A percentile compares a stretch with the other conserved stretches of the same genome.
These are phyloP conservation scores for Picochlorum costavermella DNA, from an alignment of 139 green algal species.

Conservation along the genomic window DNA sequence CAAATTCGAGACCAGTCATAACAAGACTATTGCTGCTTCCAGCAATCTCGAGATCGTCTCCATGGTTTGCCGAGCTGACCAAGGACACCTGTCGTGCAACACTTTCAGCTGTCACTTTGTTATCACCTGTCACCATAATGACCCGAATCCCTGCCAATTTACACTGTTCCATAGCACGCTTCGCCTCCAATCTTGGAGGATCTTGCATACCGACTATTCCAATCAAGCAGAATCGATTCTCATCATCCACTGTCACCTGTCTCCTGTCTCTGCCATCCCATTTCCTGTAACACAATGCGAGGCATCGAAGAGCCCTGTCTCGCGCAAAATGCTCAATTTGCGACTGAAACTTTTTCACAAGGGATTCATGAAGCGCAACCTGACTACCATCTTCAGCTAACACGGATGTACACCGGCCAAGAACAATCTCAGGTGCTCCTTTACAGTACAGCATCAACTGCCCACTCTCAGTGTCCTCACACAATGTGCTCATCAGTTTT, in stretches of 20 bases:
- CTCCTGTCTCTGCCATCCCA: neutral
- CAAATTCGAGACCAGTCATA: slow-evolving; percentile 63
- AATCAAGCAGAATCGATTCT: slow-evolving; percentile 51
- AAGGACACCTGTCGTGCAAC: slow-evolving; percentile 25
- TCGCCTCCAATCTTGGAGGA: slow-evolving; percentile 76
- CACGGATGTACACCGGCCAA: slow-evolving; percentile 61
- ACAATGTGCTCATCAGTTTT: slow-evolving; percentile 90
- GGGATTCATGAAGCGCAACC: slow-evolving; percentile 37
- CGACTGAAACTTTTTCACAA: neutral
- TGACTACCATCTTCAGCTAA: slow-evolving; percentile 23
- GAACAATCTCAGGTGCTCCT: slow-evolving; percentile 75
- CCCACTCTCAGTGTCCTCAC: slow-evolving; percentile 2
- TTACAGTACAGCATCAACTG: slow-evolving; percentile 52
- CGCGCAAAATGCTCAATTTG: slow-evolving; percentile 44
- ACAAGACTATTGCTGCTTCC: neutral
- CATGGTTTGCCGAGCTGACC: neutral
- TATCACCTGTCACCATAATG: slow-evolving; percentile 74
- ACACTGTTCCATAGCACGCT: slow-evolving; percentile 23
- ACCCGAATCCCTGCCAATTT: slow-evolving; percentile 24
- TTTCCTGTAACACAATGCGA: slow-evolving; percentile 72
- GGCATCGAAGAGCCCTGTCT: slow-evolving; percentile 50
- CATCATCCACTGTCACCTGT: slow-evolving; percentile 38
- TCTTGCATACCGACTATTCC: slow-evolving; percentile 84
- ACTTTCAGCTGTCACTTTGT: slow-evolving; percentile 64
- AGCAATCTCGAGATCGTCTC: slow-evolving; percentile 1